Base-by-base conservation (phyloP, 1,139 yeast genomes). In the Yamadazyma dendronema region DNA sequence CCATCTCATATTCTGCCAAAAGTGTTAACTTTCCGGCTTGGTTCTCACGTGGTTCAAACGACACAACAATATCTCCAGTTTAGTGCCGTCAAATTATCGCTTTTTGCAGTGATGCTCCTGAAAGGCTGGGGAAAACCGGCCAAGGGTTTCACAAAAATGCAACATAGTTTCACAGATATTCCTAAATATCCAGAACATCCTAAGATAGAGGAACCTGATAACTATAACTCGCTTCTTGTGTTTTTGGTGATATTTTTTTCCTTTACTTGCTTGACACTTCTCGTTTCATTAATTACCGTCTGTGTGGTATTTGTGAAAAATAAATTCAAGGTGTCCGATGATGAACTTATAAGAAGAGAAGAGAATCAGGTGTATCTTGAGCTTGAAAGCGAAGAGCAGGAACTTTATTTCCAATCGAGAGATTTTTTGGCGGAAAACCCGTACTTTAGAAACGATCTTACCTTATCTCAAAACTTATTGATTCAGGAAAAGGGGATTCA, bases 401-500 rank as follows among this genome's bases (percentile, higher is more conserved):
- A 89, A 49, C 68, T 90, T 24, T 90, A 82, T 53, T 76, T 81
- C 50, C 85, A 79, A 50, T 82, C 90, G 29, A 77, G 78, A 47
- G 83, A 77, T 34, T 77, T 61, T 47, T 59, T 81, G 30, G 66
- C 65, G 38, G 62, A 71, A 32, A 77, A 81, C 50, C 85, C 87
- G 65, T 77, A 61, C 58, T 65, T 59, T 62, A 67, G 66, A 44
- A 66, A 66, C 28, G 66, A 62, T 35, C 58, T 65, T 48, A 62
- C 77, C 36, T 66, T 59, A 40, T 74, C 72, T 35, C 85, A 70
- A 57, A 68, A 62, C 59, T 72, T 75, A 61, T 68, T 68, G 19
- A 87, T 92, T 25, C 95, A 88, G 53, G 98, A 94, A 52, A 89
- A 87, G 59, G 99, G 97, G 0, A 83, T 94, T 1, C 67, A 77